These are phyloP conservation scores for Osmanthus fragrans DNA, from an alignment of 257 asterid species.

Conservation along the genomic window DNA sequence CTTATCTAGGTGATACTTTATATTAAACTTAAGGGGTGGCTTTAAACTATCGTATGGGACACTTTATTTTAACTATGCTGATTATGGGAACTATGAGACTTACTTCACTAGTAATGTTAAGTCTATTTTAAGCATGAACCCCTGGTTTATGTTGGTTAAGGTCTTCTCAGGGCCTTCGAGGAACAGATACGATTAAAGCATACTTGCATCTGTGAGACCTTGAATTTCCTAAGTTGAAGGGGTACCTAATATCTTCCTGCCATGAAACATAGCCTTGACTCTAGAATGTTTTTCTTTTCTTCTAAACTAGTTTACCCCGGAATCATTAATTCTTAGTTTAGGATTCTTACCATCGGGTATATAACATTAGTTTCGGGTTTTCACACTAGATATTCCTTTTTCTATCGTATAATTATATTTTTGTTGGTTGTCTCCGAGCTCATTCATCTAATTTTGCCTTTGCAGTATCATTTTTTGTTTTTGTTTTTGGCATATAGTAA, in stretches of 20 bases:
- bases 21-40: not conserved
- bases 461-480: not conserved
- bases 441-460: not conserved
- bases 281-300: not conserved
- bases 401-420: too few relatives aligned
- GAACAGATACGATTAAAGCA: not conserved
- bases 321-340: not conserved
- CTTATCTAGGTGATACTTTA: not conserved
- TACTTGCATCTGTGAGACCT: not conserved
- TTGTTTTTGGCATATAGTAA: not conserved
- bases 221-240: not conserved
- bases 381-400: too few relatives aligned
- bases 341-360: too few relatives aligned
- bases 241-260: too few relatives aligned
- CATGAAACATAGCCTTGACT: not conserved
- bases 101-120: not conserved
- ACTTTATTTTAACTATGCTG: not conserved
- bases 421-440: not conserved
- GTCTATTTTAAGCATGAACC: not conserved
- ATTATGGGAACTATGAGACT: not conserved
- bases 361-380: not conserved
- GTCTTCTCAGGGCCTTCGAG: not conserved
- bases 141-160: not conserved
- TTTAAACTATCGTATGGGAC: not conserved
- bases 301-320: not conserved